Percentiles rank a stretch among this genome's conserved stretches.
These are phyloP conservation scores for Dacryopinax primogenitus DNA, from an alignment of 768 basidiomycete genomes.

Conservation along the genomic window DNA sequence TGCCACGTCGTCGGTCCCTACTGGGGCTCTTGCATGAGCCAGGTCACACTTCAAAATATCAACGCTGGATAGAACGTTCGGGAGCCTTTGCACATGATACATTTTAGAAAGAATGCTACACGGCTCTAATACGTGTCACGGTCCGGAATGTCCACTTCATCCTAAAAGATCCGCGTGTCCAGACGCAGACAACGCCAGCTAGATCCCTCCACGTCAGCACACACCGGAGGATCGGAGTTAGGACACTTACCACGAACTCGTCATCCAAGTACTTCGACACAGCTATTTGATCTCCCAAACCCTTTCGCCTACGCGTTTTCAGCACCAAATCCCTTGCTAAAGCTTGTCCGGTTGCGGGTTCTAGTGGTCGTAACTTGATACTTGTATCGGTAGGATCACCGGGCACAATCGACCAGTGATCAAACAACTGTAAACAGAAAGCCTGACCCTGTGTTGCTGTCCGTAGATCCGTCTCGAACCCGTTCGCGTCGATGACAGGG, in stretches of 20 bases:
- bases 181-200: constrained; percentile 88
- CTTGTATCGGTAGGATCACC: constrained; percentile 97
- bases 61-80: constrained; percentile 3
- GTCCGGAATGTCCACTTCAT: constrained; percentile 16
- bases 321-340: constrained; percentile 88
- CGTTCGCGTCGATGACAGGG: constrained; percentile 96
- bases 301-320: constrained; percentile 92
- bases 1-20: constrained; percentile 8
- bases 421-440: constrained; percentile 95
- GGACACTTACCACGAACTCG: constrained; percentile 70
- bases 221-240: background rate
- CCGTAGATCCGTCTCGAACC: constrained; percentile 94
- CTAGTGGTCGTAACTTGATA: constrained; percentile 89
- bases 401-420: constrained; percentile 98
- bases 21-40: constrained; percentile 1
- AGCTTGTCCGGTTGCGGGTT: constrained; percentile 93
- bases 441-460: constrained; percentile 98
- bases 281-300: constrained; percentile 90
- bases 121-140: background rate
- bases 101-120: background rate
- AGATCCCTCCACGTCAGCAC: constrained; percentile 15
- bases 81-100: constrained; percentile 8
- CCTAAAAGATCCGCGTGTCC: constrained; percentile 91
- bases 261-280: constrained; percentile 96
- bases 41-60: constrained; percentile 4